These are phyloP conservation scores for Tetracladium marchalianum DNA, from an alignment of 495 filamentous ascomycete species.

Conservation along the genomic window DNA sequence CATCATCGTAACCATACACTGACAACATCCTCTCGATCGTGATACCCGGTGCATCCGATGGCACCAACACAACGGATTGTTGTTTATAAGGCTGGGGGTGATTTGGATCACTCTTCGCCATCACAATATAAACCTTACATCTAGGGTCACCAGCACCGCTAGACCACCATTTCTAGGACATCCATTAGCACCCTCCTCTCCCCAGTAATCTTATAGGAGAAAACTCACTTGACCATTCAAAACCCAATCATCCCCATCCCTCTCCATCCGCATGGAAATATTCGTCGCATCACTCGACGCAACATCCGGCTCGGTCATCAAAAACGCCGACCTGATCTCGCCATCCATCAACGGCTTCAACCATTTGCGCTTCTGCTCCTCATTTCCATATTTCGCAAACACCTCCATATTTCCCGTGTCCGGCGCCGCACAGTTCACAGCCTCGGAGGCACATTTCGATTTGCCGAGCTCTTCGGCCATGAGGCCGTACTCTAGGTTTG, in stretches of 20 bases:
- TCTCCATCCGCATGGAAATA: slow-evolving; percentile 71
- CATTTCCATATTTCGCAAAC: slow-evolving; percentile 84
- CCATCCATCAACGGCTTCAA: slow-evolving; percentile 75
- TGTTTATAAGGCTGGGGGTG: slow-evolving; percentile 71
- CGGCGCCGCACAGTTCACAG: slow-evolving; percentile 83
- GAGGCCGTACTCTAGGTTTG: slow-evolving; percentile 84
- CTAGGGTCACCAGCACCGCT: slow-evolving; percentile 85
- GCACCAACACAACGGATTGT: slow-evolving; percentile 83
- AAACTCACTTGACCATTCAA: slow-evolving; percentile 67
- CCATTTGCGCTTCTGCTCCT: slow-evolving; percentile 83
- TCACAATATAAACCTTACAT: slow-evolving; percentile 83
- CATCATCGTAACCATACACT: slow-evolving; percentile 92
- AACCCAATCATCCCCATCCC: slow-evolving; percentile 72
- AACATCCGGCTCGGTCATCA: slow-evolving; percentile 87
- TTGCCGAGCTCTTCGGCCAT: slow-evolving; percentile 88
- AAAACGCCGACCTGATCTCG: slow-evolving; percentile 77
- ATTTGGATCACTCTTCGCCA: slow-evolving; percentile 72
- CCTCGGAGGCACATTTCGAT: slow-evolving; percentile 70
- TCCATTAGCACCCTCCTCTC: slow-evolving; percentile 1
- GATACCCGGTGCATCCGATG: slow-evolving; percentile 63
- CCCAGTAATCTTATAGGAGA: background rate
- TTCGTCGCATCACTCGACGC: slow-evolving; percentile 85
- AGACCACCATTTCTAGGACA: slow-evolving; percentile 83
- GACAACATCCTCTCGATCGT: slow-evolving; percentile 76
- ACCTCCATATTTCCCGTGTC: slow-evolving; percentile 98